phyloP scores from a whole-genome alignment of 345 rosid species.

The Nephelium lappaceum region DNA sequence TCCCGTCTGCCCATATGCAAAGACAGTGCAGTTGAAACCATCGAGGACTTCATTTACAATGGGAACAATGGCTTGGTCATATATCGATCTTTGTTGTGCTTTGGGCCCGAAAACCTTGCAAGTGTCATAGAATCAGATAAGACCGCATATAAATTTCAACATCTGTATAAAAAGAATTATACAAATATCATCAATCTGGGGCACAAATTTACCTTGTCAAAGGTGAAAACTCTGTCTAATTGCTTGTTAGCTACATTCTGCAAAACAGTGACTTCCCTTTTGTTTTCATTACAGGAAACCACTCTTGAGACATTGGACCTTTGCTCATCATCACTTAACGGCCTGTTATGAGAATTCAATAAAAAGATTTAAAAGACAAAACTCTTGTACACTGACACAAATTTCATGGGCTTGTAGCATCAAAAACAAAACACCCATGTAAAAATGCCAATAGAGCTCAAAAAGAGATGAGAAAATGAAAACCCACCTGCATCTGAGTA shows the following conservation, averaged over 20 bases:
- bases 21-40: slow-evolving; percentile 92
- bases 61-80: slow-evolving; percentile 84
- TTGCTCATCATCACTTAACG: slow-evolving; percentile 80
- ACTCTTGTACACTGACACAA: not conserved
- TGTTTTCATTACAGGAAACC: slow-evolving; percentile 71
- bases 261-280: slow-evolving; percentile 74
- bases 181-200: no score
- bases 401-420: not conserved
- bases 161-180: not conserved
- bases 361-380: not conserved
- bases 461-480: not conserved
- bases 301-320: slow-evolving; percentile 58
- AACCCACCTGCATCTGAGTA: slow-evolving; percentile 71
- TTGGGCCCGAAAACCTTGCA: slow-evolving; percentile 92
- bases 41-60: slow-evolving; percentile 92
- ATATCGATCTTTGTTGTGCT: slow-evolving; percentile 89
- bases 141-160: not conserved
- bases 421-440: not conserved
- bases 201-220: slow-evolving; percentile 65
- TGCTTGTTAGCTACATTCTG: slow-evolving; percentile 79
- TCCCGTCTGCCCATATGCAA: slow-evolving; percentile 95
- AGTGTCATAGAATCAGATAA: not conserved
- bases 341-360: slow-evolving; percentile 43
- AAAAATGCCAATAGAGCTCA: not conserved
- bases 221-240: slow-evolving; percentile 76